phyloP scores from a whole-genome alignment of 1,284 basidiomycete species.

The Cutaneotrichosporon curvatum region DNA sequence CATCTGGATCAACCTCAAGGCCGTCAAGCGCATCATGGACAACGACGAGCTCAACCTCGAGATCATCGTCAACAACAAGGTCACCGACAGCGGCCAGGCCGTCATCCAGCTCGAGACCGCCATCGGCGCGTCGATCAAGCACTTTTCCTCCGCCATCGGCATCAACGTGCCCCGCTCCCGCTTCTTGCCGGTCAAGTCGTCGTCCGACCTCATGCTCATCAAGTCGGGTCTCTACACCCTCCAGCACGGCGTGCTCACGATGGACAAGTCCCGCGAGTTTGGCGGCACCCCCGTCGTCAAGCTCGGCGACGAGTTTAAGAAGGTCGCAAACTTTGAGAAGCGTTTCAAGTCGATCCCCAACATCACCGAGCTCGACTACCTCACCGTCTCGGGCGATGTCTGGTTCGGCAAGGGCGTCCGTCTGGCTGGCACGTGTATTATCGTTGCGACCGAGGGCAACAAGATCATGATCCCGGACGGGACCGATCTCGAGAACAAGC shows the following conservation, averaged over 20 bases:
- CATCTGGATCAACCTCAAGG: constrained; percentile 75
- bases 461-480: constrained; percentile 94
- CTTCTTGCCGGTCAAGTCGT: constrained; percentile 85
- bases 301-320: constrained; percentile 68
- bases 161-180: constrained; percentile 96
- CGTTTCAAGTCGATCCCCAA: constrained; percentile 83
- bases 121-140: constrained; percentile 88
- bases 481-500: constrained; percentile 82
- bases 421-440: constrained; percentile 77
- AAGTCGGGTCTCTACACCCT: constrained; percentile 96
- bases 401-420: constrained; percentile 91
- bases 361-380: constrained; percentile 87
- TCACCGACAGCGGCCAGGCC: constrained; percentile 75
- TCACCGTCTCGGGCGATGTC: constrained; percentile 94
- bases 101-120: constrained; percentile 90
- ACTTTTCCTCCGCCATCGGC: constrained; percentile 66
- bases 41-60: constrained; percentile 77
- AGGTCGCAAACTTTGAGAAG: constrained; percentile 96
- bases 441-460: constrained; percentile 87
- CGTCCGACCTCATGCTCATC: constrained; percentile 86
- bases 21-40: constrained; percentile 92
- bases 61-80: constrained; percentile 82
- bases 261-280: constrained; percentile 86
- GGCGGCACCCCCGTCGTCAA: constrained; percentile 94
- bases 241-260: constrained; percentile 86